A percentile compares a stretch with the other conserved stretches of the same genome.
phyloP scores from a whole-genome alignment of 208 protist species.

The Wallacemonas collosoma region DNA sequence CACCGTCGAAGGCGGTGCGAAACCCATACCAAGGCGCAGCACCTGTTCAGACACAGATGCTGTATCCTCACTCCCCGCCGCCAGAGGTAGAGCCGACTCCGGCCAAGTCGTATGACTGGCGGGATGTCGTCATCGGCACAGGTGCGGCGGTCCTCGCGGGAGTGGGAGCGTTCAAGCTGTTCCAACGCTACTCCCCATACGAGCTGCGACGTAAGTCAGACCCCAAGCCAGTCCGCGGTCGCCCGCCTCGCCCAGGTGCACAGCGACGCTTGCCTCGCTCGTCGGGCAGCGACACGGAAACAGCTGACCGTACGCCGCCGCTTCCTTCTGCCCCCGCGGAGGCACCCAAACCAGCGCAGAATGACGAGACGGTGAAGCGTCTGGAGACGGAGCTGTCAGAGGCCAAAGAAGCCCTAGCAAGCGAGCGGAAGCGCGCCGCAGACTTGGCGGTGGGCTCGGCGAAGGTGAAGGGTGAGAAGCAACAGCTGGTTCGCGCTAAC shows the following conservation, averaged over 20 bases:
- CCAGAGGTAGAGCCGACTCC: conserved; percentile 22
- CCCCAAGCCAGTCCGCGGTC: not conserved
- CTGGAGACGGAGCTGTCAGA: conserved; percentile 63
- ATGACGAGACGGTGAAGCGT: conserved; percentile 43
- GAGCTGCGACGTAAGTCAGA: conserved; percentile 78
- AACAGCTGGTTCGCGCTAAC: conserved; percentile 50
- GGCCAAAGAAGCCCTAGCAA: conserved; percentile 66
- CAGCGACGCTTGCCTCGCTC: conserved; percentile 12
- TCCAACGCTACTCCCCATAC: conserved; percentile 78
- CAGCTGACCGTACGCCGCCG: conserved; percentile 1
- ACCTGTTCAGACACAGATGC: conserved; percentile 28
- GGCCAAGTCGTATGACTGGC: conserved; percentile 51
- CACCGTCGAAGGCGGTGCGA: not conserved
- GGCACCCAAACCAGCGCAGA: conserved; percentile 1
- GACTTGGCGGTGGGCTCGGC: conserved; percentile 60
- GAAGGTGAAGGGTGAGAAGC: conserved; percentile 59
- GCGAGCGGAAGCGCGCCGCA: conserved; percentile 62
- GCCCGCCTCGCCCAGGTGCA: not conserved
- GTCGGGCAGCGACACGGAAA: conserved; percentile 34
- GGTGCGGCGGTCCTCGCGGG: conserved; percentile 57
- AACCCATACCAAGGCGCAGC: conserved; percentile 10
- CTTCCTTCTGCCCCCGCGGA: not conserved
- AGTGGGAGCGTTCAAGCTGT: conserved; percentile 61
- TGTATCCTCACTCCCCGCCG: conserved; percentile 47
- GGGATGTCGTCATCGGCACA: conserved; percentile 75